Evolutionary conservation across 208 protist genomes (phyloP).

Genomic region (Crithidia brevicula): DNA sequence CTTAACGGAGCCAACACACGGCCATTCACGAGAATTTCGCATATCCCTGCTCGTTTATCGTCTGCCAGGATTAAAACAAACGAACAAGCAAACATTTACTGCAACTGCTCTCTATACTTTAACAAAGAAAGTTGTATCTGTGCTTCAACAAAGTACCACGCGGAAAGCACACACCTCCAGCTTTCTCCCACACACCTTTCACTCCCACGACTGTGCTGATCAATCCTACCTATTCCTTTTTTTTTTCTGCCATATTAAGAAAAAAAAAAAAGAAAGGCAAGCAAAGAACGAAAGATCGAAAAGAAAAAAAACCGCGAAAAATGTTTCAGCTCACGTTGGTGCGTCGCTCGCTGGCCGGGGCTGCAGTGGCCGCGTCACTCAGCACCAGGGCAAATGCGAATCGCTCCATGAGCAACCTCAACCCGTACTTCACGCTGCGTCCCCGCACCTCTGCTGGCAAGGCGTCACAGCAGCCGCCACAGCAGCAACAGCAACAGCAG

Average conservation of each 20-base stretch:
- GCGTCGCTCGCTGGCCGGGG: constrained; percentile 9
- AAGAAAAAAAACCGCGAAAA: background rate
- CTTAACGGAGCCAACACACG: too few species aligned
- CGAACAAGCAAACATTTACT: too few species aligned
- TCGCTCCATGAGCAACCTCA: background rate
- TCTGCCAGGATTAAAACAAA: too few species aligned
- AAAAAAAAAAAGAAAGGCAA: background rate
- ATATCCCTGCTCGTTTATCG: too few species aligned
- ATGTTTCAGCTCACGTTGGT: constrained; percentile 22
- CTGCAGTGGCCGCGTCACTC: constrained; percentile 11
- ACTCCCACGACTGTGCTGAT: too few species aligned
- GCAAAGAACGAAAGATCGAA: background rate
- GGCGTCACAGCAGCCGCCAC: background rate
- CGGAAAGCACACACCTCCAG: too few species aligned
- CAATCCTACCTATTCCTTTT: too few species aligned
- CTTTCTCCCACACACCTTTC: too few species aligned
- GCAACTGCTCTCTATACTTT: too few species aligned
- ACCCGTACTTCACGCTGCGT: constrained; percentile 22
- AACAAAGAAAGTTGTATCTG: too few species aligned
- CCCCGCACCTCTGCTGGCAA: background rate
- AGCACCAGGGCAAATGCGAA: background rate
- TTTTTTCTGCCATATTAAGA: background rate
- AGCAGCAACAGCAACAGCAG: background rate
- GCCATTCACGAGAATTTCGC: too few species aligned
- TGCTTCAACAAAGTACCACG: too few species aligned